These are phyloP conservation scores for Panicum virgatum DNA, from an alignment of 202 grass and related monocot genomes.

Conservation along the genomic window DNA sequence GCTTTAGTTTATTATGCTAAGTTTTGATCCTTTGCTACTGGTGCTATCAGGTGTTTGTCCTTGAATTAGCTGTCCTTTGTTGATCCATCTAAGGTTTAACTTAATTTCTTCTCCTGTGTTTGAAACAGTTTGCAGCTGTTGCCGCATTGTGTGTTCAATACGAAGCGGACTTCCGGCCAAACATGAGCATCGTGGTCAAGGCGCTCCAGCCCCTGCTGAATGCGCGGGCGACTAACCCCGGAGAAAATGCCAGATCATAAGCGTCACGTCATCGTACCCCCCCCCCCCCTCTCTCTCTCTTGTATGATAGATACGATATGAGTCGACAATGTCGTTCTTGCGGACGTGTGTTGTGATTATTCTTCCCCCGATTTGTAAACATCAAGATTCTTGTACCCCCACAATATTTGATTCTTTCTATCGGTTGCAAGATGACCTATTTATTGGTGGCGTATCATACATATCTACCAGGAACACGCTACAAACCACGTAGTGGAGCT, in stretches of 20 bases:
- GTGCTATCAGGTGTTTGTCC: neutral
- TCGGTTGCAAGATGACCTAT: conserved; percentile 21
- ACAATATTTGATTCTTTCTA: conserved; percentile 47
- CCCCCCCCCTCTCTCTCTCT: neutral
- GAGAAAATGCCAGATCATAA: conserved; percentile 52
- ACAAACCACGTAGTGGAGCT: neutral
- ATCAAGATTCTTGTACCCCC: conserved; percentile 38
- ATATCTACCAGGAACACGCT: neutral
- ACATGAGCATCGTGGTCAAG: conserved; percentile 93
- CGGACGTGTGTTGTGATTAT: conserved; percentile 43
- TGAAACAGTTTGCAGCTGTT: conserved; percentile 80
- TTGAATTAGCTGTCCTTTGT: neutral
- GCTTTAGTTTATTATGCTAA: conserved; percentile 10
- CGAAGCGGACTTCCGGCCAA: conserved; percentile 85
- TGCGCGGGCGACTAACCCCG: conserved; percentile 47
- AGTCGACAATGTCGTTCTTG: conserved; percentile 32
- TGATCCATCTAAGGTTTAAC: neutral
- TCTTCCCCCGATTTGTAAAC: conserved; percentile 37
- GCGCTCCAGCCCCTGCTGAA: conserved; percentile 82
- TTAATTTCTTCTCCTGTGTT: conserved; percentile 19
- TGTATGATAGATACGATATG: conserved; percentile 55
- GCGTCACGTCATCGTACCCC: neutral
- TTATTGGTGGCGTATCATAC: conserved; percentile 6
- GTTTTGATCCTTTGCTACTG: neutral
- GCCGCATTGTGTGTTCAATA: conserved; percentile 89